A percentile compares a stretch with the other conserved stretches of the same genome.
Evolutionary conservation across 257 asterid species (phyloP).

Genomic region (Henckelia pumila): DNA sequence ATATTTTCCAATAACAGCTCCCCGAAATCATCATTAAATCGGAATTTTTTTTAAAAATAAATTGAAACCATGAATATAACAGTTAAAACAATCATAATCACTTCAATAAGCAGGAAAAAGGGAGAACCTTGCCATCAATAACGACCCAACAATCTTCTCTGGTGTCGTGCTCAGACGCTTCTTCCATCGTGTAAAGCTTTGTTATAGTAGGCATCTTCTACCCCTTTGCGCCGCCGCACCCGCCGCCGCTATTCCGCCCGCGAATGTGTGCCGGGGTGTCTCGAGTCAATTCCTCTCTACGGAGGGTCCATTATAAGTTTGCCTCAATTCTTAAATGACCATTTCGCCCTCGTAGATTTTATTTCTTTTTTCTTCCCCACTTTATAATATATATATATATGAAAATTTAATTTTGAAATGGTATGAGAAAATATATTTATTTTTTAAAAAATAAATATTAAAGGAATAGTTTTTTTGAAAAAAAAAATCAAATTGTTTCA

Average conservation of each 20-base stretch:
- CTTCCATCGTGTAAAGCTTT: conserved; percentile 68
- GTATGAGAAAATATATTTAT: no score
- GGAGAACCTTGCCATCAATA: conserved; percentile 70
- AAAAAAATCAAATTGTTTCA: no score
- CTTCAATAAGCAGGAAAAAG: not conserved
- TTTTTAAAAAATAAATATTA: no score
- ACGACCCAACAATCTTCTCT: conserved; percentile 89
- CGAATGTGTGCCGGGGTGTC: not conserved
- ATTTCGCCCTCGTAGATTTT: no score
- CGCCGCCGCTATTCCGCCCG: conserved; percentile 19
- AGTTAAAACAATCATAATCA: not conserved
- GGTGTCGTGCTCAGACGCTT: conserved; percentile 74
- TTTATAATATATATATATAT: no score
- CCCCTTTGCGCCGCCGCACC: not conserved
- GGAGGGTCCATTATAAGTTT: no score
- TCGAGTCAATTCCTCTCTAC: no score
- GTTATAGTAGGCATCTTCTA: conserved; percentile 73
- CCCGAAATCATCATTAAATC: not conserved
- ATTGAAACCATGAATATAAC: not conserved
- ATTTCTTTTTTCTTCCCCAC: no score
- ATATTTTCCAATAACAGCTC: not conserved
- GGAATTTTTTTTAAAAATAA: not conserved
- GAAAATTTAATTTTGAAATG: no score
- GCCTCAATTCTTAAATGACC: no score
- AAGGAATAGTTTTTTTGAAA: no score